Evolutionary conservation across 2,329 filamentous ascomycete genomes (phyloP), one percentile per base, ranked within the genome.

Genomic region (Botrytis medusae): DNA sequence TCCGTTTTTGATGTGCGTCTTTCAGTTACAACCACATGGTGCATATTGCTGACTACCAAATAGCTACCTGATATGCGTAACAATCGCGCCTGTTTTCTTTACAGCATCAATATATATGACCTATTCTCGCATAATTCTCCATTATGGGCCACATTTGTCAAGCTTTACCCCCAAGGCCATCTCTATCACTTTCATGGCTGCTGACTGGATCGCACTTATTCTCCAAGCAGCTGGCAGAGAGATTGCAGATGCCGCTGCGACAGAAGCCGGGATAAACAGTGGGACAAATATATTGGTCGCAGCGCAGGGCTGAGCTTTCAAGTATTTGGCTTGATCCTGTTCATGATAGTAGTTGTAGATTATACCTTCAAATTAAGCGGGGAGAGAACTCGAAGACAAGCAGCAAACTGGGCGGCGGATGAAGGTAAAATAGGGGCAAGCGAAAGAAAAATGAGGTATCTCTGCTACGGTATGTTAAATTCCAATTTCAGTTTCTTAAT

Each of bases 31-130:
- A 34, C 10, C 59, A 61, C 25, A 59, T 40, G 64, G 7, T 34
- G 10, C 25, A 51, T n/a, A 32, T n/a, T 69, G 40, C 62, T 65
- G 62, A 65, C 60, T n/a, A 37, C 34, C 20, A 67, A 76, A 63
- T 81, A 84, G 87, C 59, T 87, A 90, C 76, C 88, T 90, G 80
- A 85, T 90, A 42, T 87, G 84, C 8, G 83, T 90, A 20, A 80
- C 77, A 7, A 78, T 79, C n/a, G 76, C 73, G 10, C 76, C 76
- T 22, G 71, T 88, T 57, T 85, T 91, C 74, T 84, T 90, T 81
- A 88, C 88, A 82, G 87, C 88, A 76, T 85, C 86, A 79, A 85
- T 91, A 80, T 91, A 91, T 82, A 85, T 91, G 75, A 76, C 89
- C 62, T 82, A 81, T 6, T 87, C 87, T 61, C 86, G 88, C 69